Evolutionary conservation across 371 early-diverging fungal genomes (phyloP).

Genomic region (Coemansia sp.): DNA sequence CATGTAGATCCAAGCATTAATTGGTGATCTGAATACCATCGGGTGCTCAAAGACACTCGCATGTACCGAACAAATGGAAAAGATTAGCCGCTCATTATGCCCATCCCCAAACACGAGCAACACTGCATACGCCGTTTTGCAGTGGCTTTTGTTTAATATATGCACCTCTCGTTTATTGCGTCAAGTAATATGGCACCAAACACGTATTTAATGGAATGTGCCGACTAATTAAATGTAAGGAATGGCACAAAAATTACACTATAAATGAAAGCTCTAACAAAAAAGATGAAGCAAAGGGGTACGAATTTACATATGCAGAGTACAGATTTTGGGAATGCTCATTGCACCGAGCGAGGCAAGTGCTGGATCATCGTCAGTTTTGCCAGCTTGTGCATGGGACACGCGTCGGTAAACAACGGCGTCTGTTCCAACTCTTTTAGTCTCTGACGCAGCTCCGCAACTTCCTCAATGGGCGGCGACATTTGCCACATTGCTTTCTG

Average conservation of each 20-base stretch:
- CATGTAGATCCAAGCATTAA: background rate
- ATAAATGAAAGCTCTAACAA: background rate
- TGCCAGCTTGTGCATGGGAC: background rate
- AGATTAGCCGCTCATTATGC: too few species aligned
- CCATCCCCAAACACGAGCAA: slow-evolving; percentile 48
- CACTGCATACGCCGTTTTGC: slow-evolving; percentile 66
- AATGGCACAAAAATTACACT: background rate
- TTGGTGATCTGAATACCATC: background rate
- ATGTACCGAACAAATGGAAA: too few species aligned
- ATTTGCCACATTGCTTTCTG: slow-evolving; percentile 31
- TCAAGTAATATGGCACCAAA: too few species aligned
- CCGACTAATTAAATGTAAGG: background rate
- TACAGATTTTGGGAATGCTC: background rate
- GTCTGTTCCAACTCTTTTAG: slow-evolving; percentile 36
- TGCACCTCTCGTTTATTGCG: background rate
- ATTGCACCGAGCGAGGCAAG: slow-evolving; percentile 24
- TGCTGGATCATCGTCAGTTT: slow-evolving; percentile 10
- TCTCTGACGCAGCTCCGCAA: slow-evolving; percentile 28
- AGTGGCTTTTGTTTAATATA: background rate
- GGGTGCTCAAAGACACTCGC: too few species aligned
- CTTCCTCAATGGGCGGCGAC: slow-evolving; percentile 44
- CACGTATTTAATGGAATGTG: background rate
- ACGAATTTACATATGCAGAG: background rate
- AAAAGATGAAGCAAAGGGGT: background rate
- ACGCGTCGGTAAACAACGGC: slow-evolving; percentile 31